These are phyloP conservation scores for Botrytis aclada DNA, from an alignment of 2,329 filamentous ascomycete species.

Conservation along the genomic window DNA sequence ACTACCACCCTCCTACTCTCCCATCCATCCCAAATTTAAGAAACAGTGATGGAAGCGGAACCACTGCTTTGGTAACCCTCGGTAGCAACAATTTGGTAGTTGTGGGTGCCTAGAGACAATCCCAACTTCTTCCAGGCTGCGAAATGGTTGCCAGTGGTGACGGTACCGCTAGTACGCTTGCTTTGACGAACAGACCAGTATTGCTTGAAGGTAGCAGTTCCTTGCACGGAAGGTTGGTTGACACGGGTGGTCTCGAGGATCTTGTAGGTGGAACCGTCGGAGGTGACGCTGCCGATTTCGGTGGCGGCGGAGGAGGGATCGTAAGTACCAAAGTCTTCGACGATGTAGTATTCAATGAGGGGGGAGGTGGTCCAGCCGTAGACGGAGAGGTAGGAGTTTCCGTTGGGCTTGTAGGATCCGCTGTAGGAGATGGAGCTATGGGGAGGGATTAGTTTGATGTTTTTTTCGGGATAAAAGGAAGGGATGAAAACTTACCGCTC, in stretches of 20 bases:
- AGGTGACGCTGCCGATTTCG: conserved; percentile 49
- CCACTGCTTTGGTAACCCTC: conserved; percentile 24
- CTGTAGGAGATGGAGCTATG: conserved; percentile 42
- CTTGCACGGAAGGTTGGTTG: conserved; percentile 46
- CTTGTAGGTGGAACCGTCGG: conserved; percentile 53
- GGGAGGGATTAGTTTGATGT: background rate
- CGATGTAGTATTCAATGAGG: conserved; percentile 47
- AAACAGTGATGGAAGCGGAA: conserved; percentile 21
- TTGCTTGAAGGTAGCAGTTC: conserved; percentile 51
- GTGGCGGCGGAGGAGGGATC: conserved; percentile 48
- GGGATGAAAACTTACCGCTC: conserved; percentile 23
- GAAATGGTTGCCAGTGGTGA: conserved; percentile 51
- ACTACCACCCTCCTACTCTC: background rate
- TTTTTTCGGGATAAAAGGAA: background rate
- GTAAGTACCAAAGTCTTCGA: conserved; percentile 52
- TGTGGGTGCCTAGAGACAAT: conserved; percentile 42
- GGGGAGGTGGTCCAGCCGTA: conserved; percentile 51
- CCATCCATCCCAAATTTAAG: background rate
- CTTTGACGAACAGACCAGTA: conserved; percentile 51
- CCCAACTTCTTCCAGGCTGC: conserved; percentile 50
- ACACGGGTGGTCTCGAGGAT: conserved; percentile 40
- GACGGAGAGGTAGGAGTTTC: conserved; percentile 51
- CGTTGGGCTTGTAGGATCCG: conserved; percentile 42
- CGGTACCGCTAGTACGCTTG: conserved; percentile 50
- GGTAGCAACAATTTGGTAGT: conserved; percentile 50